A percentile compares a stretch with the other conserved stretches of the same genome.
These are phyloP conservation scores for Centrapalus pauciflorus DNA, from an alignment of 129 eudicot genomes.

Conservation along the genomic window DNA sequence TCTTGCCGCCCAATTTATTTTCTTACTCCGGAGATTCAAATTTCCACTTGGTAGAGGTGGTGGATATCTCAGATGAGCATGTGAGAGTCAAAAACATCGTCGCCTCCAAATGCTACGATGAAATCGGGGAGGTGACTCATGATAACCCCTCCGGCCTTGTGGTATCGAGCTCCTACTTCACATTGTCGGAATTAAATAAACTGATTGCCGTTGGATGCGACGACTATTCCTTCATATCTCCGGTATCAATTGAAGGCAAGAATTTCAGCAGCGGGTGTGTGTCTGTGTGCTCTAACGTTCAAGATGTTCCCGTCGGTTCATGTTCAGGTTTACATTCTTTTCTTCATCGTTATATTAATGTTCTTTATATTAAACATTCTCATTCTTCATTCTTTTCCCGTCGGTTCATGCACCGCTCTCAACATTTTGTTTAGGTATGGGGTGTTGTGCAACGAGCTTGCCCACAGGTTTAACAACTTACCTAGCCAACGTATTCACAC, in stretches of 20 bases:
- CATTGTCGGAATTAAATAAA: conserved; percentile 6
- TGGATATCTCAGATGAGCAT: conserved; percentile 5
- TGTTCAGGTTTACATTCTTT: conserved; percentile 22
- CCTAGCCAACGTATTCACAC: background rate
- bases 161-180: background rate
- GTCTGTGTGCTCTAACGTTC: background rate
- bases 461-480: conserved; percentile 29
- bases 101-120: conserved; percentile 14
- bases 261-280: background rate
- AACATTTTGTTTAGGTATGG: conserved; percentile 17
- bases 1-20: background rate
- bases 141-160: background rate
- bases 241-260: background rate
- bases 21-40: background rate
- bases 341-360: background rate
- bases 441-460: conserved; percentile 36
- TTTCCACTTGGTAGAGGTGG: conserved; percentile 4
- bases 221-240: background rate
- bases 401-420: conserved; percentile 25
- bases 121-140: background rate
- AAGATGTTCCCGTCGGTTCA: conserved; percentile 21
- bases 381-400: too few relatives aligned
- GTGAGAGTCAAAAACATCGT: conserved; percentile 15
- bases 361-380: too few relatives aligned
- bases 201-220: conserved; percentile 12